Conservation (phyloP, 305 asterid genomes). For the Fraxinus angustifolia region DNA sequence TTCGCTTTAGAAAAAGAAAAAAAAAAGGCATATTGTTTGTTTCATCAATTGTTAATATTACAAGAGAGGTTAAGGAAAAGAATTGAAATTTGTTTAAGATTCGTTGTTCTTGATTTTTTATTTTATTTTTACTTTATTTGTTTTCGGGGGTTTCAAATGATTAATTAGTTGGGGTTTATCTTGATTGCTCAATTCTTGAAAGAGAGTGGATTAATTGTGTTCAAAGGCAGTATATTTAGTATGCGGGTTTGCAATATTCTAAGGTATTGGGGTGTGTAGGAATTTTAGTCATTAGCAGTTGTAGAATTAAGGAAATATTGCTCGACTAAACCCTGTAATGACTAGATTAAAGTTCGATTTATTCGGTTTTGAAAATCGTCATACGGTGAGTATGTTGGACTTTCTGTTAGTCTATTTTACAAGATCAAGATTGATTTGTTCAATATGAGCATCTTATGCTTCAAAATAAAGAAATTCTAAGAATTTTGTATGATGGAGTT, state of each 20-base stretch:
- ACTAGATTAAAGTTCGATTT: background rate
- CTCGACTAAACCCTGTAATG: background rate
- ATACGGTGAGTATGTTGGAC: background rate
- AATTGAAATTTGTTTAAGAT: background rate
- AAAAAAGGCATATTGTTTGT: background rate
- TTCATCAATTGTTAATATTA: background rate
- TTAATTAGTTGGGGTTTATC: background rate
- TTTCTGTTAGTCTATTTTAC: background rate
- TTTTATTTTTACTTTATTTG: background rate
- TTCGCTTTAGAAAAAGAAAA: background rate
- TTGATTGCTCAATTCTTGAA: background rate
- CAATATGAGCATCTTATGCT: background rate
- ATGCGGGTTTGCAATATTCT: conserved; percentile 8
- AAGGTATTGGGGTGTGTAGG: background rate
- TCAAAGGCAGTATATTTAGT: background rate
- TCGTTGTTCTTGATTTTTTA: background rate
- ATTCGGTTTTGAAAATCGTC: background rate
- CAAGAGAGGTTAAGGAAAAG: background rate
- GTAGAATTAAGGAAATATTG: background rate
- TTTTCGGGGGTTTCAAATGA: background rate
- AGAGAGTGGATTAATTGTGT: background rate
- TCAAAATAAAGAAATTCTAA: background rate
- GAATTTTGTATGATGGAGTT: background rate
- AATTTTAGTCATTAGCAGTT: background rate
- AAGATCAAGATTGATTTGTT: background rate